A percentile compares a stretch with the other conserved stretches of the same genome.
Conservation (phyloP, 2,329 filamentous ascomycete species). For the Pseudogymnoascus sp. region DNA sequence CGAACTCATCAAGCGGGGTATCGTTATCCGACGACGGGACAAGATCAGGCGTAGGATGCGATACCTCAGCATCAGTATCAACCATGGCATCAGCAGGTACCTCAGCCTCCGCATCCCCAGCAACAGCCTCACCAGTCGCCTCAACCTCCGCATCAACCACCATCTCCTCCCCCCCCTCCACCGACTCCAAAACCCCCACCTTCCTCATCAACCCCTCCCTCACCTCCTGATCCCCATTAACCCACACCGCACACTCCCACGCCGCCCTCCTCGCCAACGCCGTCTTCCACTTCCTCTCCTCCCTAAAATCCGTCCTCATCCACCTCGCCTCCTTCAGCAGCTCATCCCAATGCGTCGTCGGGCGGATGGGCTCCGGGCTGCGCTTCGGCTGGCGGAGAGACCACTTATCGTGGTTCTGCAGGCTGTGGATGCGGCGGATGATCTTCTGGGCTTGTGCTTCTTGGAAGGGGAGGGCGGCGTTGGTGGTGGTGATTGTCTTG, state of each 20-base stretch:
- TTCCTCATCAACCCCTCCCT: constrained; percentile 48
- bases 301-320: constrained; percentile 94
- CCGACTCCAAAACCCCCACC: constrained; percentile 23
- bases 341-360: constrained; percentile 74
- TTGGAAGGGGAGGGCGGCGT: constrained; percentile 72
- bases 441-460: constrained; percentile 85
- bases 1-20: constrained; percentile 37
- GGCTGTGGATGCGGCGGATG: constrained; percentile 74
- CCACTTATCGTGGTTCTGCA: constrained; percentile 90
- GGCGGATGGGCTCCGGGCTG: constrained; percentile 68
- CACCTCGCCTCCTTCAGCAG: constrained; percentile 88
- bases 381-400: constrained; percentile 82
- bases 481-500: constrained; percentile 81
- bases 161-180: constrained; percentile 16
- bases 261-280: constrained; percentile 72
- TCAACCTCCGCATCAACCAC: constrained; percentile 13
- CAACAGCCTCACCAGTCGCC: constrained; percentile 11
- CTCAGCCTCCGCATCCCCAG: constrained; percentile 26
- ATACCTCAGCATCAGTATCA: constrained; percentile 16
- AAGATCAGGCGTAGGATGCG: constrained; percentile 57
- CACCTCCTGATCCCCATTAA: constrained; percentile 54
- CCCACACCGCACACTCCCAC: constrained; percentile 75
- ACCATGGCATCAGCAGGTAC: constrained; percentile 25
- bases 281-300: constrained; percentile 91
- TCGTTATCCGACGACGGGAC: constrained; percentile 56